Percentiles rank a stretch among this genome's conserved stretches.
phyloP scores from a whole-genome alignment of 495 filamentous ascomycete genomes.

The Tuber aestivum region DNA sequence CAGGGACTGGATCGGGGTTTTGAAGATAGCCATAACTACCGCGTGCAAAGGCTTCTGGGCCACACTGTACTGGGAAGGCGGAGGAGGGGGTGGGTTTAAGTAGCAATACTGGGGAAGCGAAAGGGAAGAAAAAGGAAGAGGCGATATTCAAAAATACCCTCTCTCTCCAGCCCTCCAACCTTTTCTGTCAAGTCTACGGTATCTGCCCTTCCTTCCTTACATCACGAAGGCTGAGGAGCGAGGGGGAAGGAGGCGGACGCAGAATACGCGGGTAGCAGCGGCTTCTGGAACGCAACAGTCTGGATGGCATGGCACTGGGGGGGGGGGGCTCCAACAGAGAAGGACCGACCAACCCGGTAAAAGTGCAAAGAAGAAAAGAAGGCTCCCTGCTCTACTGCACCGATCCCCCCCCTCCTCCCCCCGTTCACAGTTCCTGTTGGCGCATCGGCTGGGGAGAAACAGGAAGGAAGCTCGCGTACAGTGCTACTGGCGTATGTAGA shows the following conservation, averaged over 20 bases:
- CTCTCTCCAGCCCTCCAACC: neutral
- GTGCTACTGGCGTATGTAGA: no score
- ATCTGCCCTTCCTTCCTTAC: neutral
- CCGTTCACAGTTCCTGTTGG: neutral
- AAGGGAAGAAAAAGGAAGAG: neutral
- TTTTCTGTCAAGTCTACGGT: neutral
- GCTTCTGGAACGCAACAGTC: neutral
- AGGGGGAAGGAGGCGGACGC: neutral
- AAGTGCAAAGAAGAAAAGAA: neutral
- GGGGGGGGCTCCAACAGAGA: neutral
- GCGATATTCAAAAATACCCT: neutral
- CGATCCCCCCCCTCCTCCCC: neutral
- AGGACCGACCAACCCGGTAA: neutral
- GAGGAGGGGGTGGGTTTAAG: neutral
- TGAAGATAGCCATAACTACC: constrained; percentile 25
- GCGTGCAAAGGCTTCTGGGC: neutral
- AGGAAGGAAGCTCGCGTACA: neutral
- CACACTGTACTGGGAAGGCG: neutral
- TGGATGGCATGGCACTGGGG: neutral
- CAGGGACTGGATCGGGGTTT: constrained; percentile 21
- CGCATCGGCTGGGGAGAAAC: neutral
- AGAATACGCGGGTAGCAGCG: neutral
- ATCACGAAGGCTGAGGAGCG: neutral
- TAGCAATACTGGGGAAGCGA: neutral
- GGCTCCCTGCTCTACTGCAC: neutral